Base-by-base conservation (phyloP, 2,329 filamentous ascomycete genomes). In the Aspergillus pseudoviridinutans region DNA sequence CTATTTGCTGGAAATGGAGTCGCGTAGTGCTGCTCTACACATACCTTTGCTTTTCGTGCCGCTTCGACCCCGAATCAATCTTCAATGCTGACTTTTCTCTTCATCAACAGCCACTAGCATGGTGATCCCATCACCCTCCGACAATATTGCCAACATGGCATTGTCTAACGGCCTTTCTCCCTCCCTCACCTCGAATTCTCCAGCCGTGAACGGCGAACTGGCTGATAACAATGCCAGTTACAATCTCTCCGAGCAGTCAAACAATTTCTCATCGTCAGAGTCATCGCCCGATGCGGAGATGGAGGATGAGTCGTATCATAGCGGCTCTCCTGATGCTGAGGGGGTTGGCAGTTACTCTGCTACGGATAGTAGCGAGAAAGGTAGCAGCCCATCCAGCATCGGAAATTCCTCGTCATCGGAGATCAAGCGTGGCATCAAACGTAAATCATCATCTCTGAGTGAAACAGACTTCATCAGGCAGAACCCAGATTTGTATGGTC, bases 401-500 rank as follows among this genome's bases (percentile, higher is more conserved):
- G 82, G 82, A 64, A 79, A 82, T 68, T 90, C 87, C 63, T 85
- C 85, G 69, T 94, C 91, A 50, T 83, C 86, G 67, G 87, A 87
- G 67, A 90, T 88, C 47, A 83, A 82, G 61, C 83, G 86, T 70
- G 84, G 83, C 51, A 76, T 82, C 60, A 96, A 96, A 81, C 88
- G 92, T 64, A 86, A 76, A 89, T 90, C 77, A 76, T 81, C 64
- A 74, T 81, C 70, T 72, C 75, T 84, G 41, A 86, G 88, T 53
- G 90, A 94, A 66, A 88, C 94, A 58, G 87, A 92, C 50, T 92
- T 87, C 70, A 96, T 97, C 67, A 84, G 88, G 68, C 89, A 91
- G 70, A 96, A 99, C 69, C 94, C 94, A 49, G 92, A 96, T 76
- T 81, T 99, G 8, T 99, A 97, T 79, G 94, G 94, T 50, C 82